phyloP scores from a whole-genome alignment of 106 monocot genomes.

The Apostasia ramifera region DNA sequence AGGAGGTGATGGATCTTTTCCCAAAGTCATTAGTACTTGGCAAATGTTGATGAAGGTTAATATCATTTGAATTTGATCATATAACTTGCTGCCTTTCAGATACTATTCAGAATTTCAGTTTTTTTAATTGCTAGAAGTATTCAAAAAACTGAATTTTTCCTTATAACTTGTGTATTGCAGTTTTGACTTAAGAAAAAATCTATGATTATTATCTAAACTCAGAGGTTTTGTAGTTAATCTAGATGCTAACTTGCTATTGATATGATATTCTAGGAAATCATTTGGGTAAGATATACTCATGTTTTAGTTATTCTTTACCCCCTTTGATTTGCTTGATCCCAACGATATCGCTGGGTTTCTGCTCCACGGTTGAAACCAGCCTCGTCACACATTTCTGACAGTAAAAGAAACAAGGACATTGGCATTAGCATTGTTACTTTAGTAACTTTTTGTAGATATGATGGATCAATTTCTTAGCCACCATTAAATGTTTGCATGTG shows the following conservation, averaged over 20 bases:
- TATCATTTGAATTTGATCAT: neutral
- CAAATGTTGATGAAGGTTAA: neutral
- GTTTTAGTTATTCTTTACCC: too few species aligned
- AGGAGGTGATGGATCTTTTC: slow-evolving; percentile 46
- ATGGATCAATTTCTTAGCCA: too few species aligned
- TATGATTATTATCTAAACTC: neutral
- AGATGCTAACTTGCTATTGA: neutral
- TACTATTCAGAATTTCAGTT: neutral
- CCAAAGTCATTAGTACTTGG: neutral
- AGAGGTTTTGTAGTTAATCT: neutral
- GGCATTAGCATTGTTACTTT: too few species aligned
- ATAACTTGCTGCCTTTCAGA: neutral
- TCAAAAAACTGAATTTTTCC: neutral
- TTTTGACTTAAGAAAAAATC: neutral
- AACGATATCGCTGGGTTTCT: too few species aligned
- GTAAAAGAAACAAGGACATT: too few species aligned
- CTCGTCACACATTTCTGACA: too few species aligned
- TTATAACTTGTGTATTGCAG: neutral
- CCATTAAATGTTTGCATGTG: too few species aligned
- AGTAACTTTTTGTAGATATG: too few species aligned
- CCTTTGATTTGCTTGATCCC: too few species aligned
- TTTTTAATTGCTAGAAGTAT: neutral
- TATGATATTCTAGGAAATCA: neutral
- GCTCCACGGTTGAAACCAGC: too few species aligned
- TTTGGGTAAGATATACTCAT: too few species aligned